Evolutionary conservation across 2,329 filamentous ascomycete species (phyloP), one percentile per base, ranked within the genome.

Genomic region (Neocatenulostroma microsporum): DNA sequence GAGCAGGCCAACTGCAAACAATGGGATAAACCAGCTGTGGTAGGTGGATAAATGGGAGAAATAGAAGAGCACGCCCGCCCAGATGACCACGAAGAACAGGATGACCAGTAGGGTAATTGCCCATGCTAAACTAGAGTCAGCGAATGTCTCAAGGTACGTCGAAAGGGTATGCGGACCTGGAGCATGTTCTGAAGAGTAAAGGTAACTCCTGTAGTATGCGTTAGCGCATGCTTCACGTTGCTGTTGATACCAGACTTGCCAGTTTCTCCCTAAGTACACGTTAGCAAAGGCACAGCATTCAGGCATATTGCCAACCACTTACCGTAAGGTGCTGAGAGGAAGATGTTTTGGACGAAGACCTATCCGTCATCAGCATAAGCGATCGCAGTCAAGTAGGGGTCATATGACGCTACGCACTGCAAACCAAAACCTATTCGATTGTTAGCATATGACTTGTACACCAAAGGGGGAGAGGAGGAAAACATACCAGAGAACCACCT

Each of bases 301-400:
- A n/a, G n/a, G n/a, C n/a, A n/a, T n/a, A n/a, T n/a, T n/a, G n/a
- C n/a, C n/a, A n/a, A n/a, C 78, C 78, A 82, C 30, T 78, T 70
- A 21, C 77, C 78, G 48, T 80, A 81, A 0, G 73, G 75, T 0
- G 77, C 69, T 18, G 70, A 73, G 19, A 81, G 65, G 60, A 75
- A 81, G 67, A 76, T 80, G 56, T 80, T 81, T 49, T 80, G 76
- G 21, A 80, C 56, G 34, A 79, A n/a, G n/a, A n/a, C n/a, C n/a
- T n/a, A n/a, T n/a, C n/a, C n/a, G n/a, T n/a, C n/a, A n/a, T n/a
- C n/a, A n/a, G n/a, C n/a, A n/a, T n/a, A n/a, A n/a, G n/a, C n/a
- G n/a, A n/a, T 58, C 21, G 80, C 74, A 3, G 73, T 69, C 37
- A 77, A 59, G 54, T 79, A 76, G 61, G 79, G n/a, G n/a, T n/a